phyloP scores from a whole-genome alignment of 441 rosid genomes.

The Syzygium malaccense region DNA sequence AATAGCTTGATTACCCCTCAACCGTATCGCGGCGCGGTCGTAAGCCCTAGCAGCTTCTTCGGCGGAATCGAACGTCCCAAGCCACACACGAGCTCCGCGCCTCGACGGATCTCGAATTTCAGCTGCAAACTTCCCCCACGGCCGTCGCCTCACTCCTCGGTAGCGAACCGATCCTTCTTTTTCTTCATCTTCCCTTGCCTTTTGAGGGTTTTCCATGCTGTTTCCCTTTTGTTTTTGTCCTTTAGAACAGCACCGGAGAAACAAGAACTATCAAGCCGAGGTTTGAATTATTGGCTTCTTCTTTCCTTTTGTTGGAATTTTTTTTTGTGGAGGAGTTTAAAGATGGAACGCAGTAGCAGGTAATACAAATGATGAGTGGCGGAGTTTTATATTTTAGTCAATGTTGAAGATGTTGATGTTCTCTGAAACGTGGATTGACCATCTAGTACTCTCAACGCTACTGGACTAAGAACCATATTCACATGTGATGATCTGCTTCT shows the following conservation, averaged over 20 bases:
- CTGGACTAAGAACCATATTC: not conserved
- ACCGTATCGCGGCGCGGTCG: not conserved
- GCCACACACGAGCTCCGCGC: slow-evolving; percentile 1
- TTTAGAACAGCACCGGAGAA: not conserved
- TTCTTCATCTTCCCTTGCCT: not conserved
- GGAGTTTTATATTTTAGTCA: not conserved
- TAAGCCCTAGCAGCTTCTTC: slow-evolving; percentile 5
- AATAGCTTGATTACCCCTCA: not conserved
- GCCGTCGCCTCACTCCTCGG: not conserved
- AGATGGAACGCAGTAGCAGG: not conserved
- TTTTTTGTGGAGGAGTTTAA: not conserved
- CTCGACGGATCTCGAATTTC: not conserved
- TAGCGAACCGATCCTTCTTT: not conserved
- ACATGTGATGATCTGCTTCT: not conserved
- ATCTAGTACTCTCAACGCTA: not conserved
- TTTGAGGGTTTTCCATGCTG: not conserved
- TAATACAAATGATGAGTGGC: not conserved
- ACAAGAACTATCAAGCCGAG: not conserved
- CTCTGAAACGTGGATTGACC: not conserved
- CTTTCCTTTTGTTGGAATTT: not conserved
- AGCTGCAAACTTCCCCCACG: not conserved
- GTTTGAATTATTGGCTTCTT: not conserved
- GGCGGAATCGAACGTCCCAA: not conserved
- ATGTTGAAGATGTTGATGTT: not conserved
- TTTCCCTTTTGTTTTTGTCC: not conserved